Base-by-base conservation (phyloP, 2,329 filamentous ascomycete species). In the Colletotrichum caudatum region DNA sequence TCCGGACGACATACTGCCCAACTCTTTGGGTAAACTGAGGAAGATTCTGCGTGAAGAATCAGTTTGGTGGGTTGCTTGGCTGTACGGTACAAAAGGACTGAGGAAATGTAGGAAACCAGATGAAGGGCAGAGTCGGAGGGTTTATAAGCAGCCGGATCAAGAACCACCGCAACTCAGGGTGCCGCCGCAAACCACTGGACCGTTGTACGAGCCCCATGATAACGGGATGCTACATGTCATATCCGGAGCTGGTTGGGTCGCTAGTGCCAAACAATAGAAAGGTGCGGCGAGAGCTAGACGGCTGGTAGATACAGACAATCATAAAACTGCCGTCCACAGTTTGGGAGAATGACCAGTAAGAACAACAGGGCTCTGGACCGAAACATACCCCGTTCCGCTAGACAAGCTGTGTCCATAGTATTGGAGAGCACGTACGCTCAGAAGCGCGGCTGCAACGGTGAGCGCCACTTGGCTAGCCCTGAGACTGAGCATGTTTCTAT, bases 1-100 rank as follows among this genome's bases (percentile, higher is more conserved):
- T 76, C 84, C 79, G 48, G 87, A 82, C 67, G 88, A 83, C 91
- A 93, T 93, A 51, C 79, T 87, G 77, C 70, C 72, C 12, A 58
- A 20, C 16, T 66, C 18, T 29, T 7, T 48, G 16, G 41, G 41
- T 26, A 59, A 18, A 35, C 12, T 35, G 18, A 41, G 56, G 11
- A 54, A 48, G 16, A 12, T 33, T 56, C 69, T 72, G 59, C 20
- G n/a, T 26, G 37, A 48, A 33, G 35, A 26, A n/a, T 61, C 35
- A 69, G 48, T 44, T 68, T 33, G 26, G 26, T 23, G 11, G 5
- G 14, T 2, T 39, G 41, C 23, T 35, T 37, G 54, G n/a, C n/a
- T 16, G 59, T 26, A 18, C n/a, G 41, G 16, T 41, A 33, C n/a
- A 44, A 53, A 64, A 54, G 29, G 8, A 50, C 39, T 35, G 29